These are phyloP conservation scores for Aureobasidium sp. DNA, from an alignment of 2,329 filamentous ascomycete genomes.

Conservation along the genomic window DNA sequence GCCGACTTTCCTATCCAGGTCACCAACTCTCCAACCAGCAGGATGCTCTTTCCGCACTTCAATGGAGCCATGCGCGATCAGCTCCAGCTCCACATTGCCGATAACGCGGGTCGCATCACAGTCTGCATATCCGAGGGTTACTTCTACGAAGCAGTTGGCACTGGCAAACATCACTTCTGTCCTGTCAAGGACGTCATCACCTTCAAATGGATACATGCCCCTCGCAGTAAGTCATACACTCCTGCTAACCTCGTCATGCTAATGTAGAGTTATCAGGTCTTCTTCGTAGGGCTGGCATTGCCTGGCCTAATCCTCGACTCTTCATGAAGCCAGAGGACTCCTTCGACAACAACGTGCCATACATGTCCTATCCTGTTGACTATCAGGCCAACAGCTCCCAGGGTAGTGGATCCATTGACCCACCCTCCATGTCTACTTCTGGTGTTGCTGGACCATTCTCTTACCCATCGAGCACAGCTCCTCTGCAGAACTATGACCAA, in stretches of 20 bases:
- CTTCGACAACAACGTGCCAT: background rate
- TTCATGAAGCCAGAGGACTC: conserved; percentile 52
- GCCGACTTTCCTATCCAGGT: background rate
- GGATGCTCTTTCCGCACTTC: conserved; percentile 62
- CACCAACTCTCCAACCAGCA: background rate
- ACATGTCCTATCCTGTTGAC: conserved; percentile 20
- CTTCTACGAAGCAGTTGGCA: conserved; percentile 15
- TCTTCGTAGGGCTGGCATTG: conserved; percentile 64
- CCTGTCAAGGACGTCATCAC: conserved; percentile 63
- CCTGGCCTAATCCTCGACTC: conserved; percentile 61
- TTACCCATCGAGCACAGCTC: background rate
- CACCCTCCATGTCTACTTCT: background rate
- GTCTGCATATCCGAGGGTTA: conserved; percentile 69
- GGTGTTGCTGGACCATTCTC: background rate
- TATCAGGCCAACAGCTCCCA: background rate
- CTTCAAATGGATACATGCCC: conserved; percentile 82
- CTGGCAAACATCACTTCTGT: conserved; percentile 41
- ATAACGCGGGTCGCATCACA: conserved; percentile 67
- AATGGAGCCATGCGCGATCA: conserved; percentile 61
- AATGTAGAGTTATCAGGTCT: conserved; percentile 45
- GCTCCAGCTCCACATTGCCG: conserved; percentile 61
- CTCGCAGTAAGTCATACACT: conserved; percentile 49
- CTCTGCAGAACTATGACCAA: background rate
- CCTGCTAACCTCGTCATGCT: background rate
- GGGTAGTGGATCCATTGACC: background rate